Percentiles rank a stretch among this genome's conserved stretches.
phyloP scores from a whole-genome alignment of 306 rosid species.

The Geum urbanum region DNA sequence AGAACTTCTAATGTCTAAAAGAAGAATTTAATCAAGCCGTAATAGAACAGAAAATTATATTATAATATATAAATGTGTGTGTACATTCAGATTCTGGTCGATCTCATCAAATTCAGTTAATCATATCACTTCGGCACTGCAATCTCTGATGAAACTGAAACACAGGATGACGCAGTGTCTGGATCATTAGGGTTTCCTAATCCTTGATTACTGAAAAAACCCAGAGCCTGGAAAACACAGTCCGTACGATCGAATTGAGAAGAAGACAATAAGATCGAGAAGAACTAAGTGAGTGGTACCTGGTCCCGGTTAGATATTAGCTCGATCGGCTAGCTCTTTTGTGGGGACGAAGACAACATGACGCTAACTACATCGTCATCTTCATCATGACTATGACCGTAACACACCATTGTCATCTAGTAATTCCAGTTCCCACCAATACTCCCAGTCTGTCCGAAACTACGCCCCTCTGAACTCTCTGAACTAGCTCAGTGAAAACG shows the following conservation, averaged over 20 bases:
- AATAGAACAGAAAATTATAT: background rate
- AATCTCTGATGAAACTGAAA: background rate
- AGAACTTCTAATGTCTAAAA: background rate
- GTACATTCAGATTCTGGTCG: background rate
- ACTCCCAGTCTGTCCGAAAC: conserved; percentile 9
- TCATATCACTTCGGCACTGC: conserved; percentile 7
- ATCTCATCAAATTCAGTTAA: conserved; percentile 5
- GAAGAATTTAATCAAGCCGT: background rate
- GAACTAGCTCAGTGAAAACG: conserved; percentile 9
- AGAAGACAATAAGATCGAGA: background rate
- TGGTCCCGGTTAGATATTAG: background rate
- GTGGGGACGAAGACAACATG: background rate
- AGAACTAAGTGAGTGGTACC: background rate
- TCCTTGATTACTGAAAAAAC: conserved; percentile 1
- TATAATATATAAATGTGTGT: background rate
- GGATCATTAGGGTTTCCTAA: conserved; percentile 6
- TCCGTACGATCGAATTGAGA: conserved; percentile 7
- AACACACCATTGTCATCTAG: conserved; percentile 6
- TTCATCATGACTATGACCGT: conserved; percentile 8
- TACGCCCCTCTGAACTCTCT: background rate
- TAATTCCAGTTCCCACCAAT: conserved; percentile 7
- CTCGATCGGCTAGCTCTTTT: background rate
- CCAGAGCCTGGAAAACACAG: conserved; percentile 1
- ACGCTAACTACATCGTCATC: conserved; percentile 7
- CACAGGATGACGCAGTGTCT: conserved; percentile 1